Percentiles rank a stretch among this genome's conserved stretches.
Conservation (phyloP, 2,329 filamentous ascomycete species). For the Gremmenia infestans region DNA sequence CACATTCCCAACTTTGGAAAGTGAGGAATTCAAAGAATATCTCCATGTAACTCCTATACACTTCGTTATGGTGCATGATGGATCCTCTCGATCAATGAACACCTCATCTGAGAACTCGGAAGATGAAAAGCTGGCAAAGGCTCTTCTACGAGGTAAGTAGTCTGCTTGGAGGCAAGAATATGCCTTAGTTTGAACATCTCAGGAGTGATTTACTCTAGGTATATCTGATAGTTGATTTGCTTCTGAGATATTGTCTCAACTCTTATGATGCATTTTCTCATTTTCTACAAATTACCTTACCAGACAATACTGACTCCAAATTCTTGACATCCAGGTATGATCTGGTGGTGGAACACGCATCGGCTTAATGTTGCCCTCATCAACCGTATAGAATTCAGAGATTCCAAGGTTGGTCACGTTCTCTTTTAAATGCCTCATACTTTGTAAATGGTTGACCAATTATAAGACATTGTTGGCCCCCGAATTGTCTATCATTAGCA, state of each 20-base stretch:
- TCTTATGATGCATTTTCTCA: too few species aligned
- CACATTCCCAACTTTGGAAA: slow-evolving; percentile 41
- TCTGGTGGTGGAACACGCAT: slow-evolving; percentile 49
- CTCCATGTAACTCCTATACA: slow-evolving; percentile 50
- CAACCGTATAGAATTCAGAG: slow-evolving; percentile 57
- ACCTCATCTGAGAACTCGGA: slow-evolving; percentile 1
- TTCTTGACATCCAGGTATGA: slow-evolving; percentile 32
- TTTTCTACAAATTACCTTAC: too few species aligned
- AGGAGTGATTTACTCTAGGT: too few species aligned
- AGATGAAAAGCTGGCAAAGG: slow-evolving; percentile 18
- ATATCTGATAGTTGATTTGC: too few species aligned
- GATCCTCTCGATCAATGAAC: slow-evolving; percentile 28
- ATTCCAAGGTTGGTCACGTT: slow-evolving; percentile 32
- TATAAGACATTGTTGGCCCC: too few species aligned
- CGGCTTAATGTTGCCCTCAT: slow-evolving; percentile 59
- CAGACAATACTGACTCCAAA: too few species aligned
- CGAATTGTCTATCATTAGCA: too few species aligned
- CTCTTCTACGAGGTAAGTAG: slow-evolving; percentile 27
- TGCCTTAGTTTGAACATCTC: too few species aligned
- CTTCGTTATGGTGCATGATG: slow-evolving; percentile 67
- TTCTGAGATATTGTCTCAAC: too few species aligned
- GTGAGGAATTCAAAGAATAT: slow-evolving; percentile 50
- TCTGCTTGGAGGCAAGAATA: too few species aligned
- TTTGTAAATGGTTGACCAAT: too few species aligned
- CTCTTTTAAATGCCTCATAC: too few species aligned